Conservation (phyloP, 108 stramenopile species). For the Parmales sp. region DNA sequence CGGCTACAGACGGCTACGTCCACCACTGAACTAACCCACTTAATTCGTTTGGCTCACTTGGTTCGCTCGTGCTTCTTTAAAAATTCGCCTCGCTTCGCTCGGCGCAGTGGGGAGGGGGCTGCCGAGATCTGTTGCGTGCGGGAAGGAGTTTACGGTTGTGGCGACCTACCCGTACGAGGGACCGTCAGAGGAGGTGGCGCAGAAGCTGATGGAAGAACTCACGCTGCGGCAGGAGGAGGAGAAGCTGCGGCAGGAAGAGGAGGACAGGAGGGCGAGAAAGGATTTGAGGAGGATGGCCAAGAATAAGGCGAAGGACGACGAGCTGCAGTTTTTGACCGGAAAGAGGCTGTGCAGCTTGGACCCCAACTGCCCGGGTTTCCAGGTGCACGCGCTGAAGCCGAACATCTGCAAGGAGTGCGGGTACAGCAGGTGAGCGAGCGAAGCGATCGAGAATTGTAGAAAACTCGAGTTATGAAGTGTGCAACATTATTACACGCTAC, state of each 20-base stretch:
- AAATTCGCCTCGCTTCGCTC: too few relatives aligned
- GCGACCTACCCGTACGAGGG: conserved; percentile 59
- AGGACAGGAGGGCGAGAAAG: conserved; percentile 21
- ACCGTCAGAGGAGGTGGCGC: conserved; percentile 37
- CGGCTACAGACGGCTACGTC: too few relatives aligned
- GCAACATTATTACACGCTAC: too few relatives aligned
- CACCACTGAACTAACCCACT: too few relatives aligned
- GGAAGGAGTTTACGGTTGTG: conserved; percentile 56
- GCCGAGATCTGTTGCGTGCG: conserved; percentile 46
- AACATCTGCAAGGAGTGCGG: conserved; percentile 29
- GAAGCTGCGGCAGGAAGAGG: conserved; percentile 24
- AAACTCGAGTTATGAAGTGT: too few relatives aligned
- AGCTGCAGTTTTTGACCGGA: conserved; percentile 27
- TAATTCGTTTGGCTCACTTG: too few relatives aligned
- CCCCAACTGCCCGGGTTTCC: conserved; percentile 29
- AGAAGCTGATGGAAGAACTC: conserved; percentile 34
- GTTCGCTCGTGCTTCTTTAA: too few relatives aligned
- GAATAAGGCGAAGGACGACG: conserved; percentile 19
- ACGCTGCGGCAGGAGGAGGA: conserved; percentile 31
- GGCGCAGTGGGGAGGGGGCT: conserved; percentile 56
- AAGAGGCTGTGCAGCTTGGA: conserved; percentile 33
- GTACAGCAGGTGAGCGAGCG: too few relatives aligned
- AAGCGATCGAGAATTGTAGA: too few relatives aligned
- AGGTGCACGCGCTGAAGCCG: conserved; percentile 23
- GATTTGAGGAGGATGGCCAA: conserved; percentile 10